phyloP scores from a whole-genome alignment of 345 rosid species.

The Ricinus communis region DNA sequence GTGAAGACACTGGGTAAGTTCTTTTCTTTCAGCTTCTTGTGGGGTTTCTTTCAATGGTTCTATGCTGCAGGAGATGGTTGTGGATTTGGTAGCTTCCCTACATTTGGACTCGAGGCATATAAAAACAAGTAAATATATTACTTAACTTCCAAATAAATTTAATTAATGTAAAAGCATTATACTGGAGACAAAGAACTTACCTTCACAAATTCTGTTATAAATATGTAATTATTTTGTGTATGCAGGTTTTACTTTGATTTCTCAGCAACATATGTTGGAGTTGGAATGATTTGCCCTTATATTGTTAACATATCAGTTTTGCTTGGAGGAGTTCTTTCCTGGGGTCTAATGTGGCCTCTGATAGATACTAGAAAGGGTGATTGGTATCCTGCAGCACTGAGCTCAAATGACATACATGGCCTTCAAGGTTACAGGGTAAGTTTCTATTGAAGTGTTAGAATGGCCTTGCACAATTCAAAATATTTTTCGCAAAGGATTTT shows the following conservation, averaged over 20 bases:
- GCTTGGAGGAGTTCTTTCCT: constrained; percentile 33
- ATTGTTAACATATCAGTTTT: constrained; percentile 29
- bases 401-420: constrained; percentile 16
- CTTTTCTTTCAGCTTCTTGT: constrained; percentile 33
- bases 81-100: constrained; percentile 30
- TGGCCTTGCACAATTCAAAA: background rate
- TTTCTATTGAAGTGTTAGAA: background rate
- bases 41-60: constrained; percentile 41
- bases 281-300: constrained; percentile 38
- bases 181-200: background rate
- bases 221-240: too few species aligned
- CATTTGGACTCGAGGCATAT: constrained; percentile 32
- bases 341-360: constrained; percentile 42
- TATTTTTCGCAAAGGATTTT: background rate
- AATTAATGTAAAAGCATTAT: background rate
- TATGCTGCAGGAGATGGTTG: constrained; percentile 32
- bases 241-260: constrained; percentile 35
- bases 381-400: constrained; percentile 27
- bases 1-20: constrained; percentile 29
- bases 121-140: constrained; percentile 13
- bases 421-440: constrained; percentile 35
- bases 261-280: constrained; percentile 37
- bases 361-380: constrained; percentile 24
- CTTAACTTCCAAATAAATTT: background rate
- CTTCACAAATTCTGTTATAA: background rate